Evolutionary conservation across 805 yeast genomes (phyloP), one percentile per base, ranked within the genome.

Genomic region (Candida mattraensis): DNA sequence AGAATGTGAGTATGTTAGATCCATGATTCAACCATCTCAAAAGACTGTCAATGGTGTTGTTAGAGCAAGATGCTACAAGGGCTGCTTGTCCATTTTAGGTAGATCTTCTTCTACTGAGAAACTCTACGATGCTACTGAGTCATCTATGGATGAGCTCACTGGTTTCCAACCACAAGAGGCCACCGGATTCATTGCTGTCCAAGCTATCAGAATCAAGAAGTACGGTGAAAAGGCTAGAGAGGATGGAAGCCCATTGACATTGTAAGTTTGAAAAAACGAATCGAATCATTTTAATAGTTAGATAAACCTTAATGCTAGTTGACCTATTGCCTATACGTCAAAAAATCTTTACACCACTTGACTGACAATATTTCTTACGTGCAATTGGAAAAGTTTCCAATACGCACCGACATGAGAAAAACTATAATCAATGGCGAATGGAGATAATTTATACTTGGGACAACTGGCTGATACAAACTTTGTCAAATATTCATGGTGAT

Each of bases 131-230:
- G 96, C 96, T 48, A 87, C 96, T 37, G 97, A 91, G 67, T 89
- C 97, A 11, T 91, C 98, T 9, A 93, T 93, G 99, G 99, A 93
- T 68, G 99, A 93, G 71, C 80, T 93, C 59, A 88, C 97, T 40
- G 99, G 96, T 42, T 93, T 93, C 76, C 83, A 86, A 56, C 99
- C 99, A 47, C 88, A 85, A 64, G 98, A 91, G 65, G 87, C 99
- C 42, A 72, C 94, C 44, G 99, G 99, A 38, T 93, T 93, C 78
- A 93, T 93, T 67, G 87, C 96, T 51, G 95, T 93, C 54, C 97
- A 93, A 74, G 87, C 98, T 45, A 93, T 93, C 66, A 87, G 99
- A 76, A 86, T 91, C 64, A 93, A 93, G 78, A 93, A 93, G 72
- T 93, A 87, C 65, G 99, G 99, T 65, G 94, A 88, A 70, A 76